phyloP scores from a whole-genome alignment of 495 filamentous ascomycete species.

The Penicillium angulare region DNA sequence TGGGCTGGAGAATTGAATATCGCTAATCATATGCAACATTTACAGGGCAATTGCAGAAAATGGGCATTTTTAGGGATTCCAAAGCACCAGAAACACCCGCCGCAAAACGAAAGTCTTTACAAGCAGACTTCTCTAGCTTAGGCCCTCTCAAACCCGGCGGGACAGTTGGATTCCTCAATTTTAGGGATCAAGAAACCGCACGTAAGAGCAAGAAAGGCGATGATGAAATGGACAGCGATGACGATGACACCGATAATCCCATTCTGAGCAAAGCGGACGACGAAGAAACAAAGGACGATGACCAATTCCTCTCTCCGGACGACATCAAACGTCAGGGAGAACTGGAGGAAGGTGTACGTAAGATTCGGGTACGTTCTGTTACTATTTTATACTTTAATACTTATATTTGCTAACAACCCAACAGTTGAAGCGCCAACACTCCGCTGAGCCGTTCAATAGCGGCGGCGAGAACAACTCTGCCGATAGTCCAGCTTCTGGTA shows the following conservation, averaged over 20 bases:
- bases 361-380: conserved; percentile 81
- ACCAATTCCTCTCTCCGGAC: conserved; percentile 63
- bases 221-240: conserved; percentile 64
- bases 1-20: conserved; percentile 3
- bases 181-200: conserved; percentile 68
- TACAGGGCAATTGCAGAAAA: conserved; percentile 86
- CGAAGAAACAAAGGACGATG: conserved; percentile 66
- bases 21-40: conserved; percentile 22
- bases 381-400: neutral
- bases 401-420: conserved; percentile 9
- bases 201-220: conserved; percentile 48
- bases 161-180: conserved; percentile 85
- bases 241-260: conserved; percentile 57
- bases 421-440: conserved; percentile 95
- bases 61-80: conserved; percentile 72
- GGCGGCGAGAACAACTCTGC: conserved; percentile 37
- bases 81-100: conserved; percentile 58
- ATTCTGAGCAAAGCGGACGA: conserved; percentile 65
- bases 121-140: conserved; percentile 81
- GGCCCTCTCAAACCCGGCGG: conserved; percentile 77
- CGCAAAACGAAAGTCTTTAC: conserved; percentile 71
- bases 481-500: conserved; percentile 45
- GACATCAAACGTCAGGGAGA: conserved; percentile 83
- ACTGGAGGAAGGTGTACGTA: conserved; percentile 83
- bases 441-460: conserved; percentile 67